phyloP scores from a whole-genome alignment of 768 basidiomycete genomes.

The Lentinula guzmanii region DNA sequence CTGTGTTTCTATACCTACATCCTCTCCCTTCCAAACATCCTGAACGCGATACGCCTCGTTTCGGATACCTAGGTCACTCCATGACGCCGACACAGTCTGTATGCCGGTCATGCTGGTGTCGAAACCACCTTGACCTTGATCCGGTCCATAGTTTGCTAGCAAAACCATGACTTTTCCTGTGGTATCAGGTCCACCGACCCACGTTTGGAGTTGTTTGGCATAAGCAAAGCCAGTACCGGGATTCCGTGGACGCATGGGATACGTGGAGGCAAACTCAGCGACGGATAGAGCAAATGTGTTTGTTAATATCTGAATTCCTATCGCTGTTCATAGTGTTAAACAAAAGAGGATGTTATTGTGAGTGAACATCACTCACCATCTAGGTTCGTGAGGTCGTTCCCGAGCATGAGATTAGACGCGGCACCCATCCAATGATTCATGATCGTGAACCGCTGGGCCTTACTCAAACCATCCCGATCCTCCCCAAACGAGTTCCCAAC shows the following conservation, averaged over 20 bases:
- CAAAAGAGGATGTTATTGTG: neutral
- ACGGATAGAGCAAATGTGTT: constrained; percentile 3
- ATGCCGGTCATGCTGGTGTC: neutral
- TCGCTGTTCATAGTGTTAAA: neutral
- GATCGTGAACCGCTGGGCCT: neutral
- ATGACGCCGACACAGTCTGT: constrained; percentile 1
- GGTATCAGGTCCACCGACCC: constrained; percentile 5
- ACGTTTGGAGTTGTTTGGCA: constrained; percentile 5
- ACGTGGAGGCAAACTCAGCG: neutral
- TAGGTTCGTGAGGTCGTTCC: constrained; percentile 5
- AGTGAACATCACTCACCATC: neutral
- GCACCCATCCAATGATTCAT: constrained; percentile 9
- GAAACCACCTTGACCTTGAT: constrained; percentile 6
- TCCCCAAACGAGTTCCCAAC: constrained; percentile 3
- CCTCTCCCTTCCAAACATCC: constrained; percentile 4
- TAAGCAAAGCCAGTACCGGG: neutral
- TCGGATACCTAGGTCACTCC: constrained; percentile 1
- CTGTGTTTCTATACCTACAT: neutral
- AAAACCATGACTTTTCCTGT: constrained; percentile 3
- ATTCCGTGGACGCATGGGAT: constrained; percentile 4
- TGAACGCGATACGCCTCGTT: neutral
- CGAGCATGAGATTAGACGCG: constrained; percentile 6
- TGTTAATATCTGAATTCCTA: neutral
- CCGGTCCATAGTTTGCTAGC: constrained; percentile 6
- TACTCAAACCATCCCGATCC: neutral